Percentiles rank a stretch among this genome's conserved stretches.
phyloP scores from a whole-genome alignment of 306 rosid genomes.

The Castanospermum australe region DNA sequence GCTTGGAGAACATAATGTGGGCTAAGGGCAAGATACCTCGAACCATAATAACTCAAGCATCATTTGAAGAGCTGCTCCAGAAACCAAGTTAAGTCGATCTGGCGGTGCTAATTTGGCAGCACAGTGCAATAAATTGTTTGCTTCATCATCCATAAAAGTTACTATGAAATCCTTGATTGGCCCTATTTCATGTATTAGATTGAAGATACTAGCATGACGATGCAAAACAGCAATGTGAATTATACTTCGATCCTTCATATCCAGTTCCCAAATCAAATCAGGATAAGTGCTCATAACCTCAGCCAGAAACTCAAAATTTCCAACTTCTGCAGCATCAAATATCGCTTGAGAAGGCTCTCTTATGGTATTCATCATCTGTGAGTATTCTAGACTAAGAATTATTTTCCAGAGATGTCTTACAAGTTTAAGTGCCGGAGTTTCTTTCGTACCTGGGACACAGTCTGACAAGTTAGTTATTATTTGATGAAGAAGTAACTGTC shows the following conservation, averaged over 20 bases:
- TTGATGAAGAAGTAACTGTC: background rate
- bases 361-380: background rate
- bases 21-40: constrained; percentile 26
- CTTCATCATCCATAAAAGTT: background rate
- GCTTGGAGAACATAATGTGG: background rate
- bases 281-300: constrained; percentile 37
- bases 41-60: constrained; percentile 45
- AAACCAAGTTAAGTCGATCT: constrained; percentile 28
- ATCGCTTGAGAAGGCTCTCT: constrained; percentile 24
- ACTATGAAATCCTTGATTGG: constrained; percentile 29
- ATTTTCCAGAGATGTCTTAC: background rate
- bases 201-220: constrained; percentile 48
- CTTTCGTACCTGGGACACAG: constrained; percentile 7
- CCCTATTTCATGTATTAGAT: constrained; percentile 38
- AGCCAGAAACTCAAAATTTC: constrained; percentile 46
- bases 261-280: constrained; percentile 42
- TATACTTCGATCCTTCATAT: constrained; percentile 16
- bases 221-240: constrained; percentile 38
- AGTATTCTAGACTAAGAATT: constrained; percentile 1
- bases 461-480: background rate
- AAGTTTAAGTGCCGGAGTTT: constrained; percentile 17
- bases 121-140: constrained; percentile 28
- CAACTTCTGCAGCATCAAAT: constrained; percentile 36
- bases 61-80: constrained; percentile 53
- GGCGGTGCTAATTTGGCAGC: constrained; percentile 38